Conservation (phyloP, 805 yeast genomes). For the Candida nonsorbophila region DNA sequence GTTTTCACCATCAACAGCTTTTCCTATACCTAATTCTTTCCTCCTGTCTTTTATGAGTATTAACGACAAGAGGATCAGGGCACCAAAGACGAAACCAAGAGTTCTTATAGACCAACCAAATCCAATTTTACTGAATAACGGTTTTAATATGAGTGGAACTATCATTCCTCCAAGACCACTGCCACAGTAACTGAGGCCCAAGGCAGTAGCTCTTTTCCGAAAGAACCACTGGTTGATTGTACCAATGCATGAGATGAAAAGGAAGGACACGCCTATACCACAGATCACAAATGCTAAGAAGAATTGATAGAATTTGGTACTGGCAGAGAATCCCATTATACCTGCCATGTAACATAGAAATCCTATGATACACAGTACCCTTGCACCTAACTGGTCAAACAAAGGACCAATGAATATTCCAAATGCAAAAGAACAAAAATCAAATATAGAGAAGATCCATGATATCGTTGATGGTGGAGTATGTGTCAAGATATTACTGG, state of each 20-base stretch:
- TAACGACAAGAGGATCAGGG: conserved; percentile 7
- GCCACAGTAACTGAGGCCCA: conserved; percentile 18
- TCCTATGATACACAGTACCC: conserved; percentile 11
- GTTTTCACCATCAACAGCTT: conserved; percentile 1
- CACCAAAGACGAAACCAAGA: conserved; percentile 14
- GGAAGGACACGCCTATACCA: conserved; percentile 16
- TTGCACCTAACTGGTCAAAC: conserved; percentile 15
- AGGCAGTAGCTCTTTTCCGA: conserved; percentile 13
- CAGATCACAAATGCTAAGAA: conserved; percentile 12
- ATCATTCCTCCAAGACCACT: conserved; percentile 24
- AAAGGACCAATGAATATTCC: conserved; percentile 16
- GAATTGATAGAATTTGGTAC: conserved; percentile 15
- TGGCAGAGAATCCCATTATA: conserved; percentile 13
- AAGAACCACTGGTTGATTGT: conserved; percentile 16
- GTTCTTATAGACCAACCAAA: conserved; percentile 22
- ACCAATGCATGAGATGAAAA: conserved; percentile 15
- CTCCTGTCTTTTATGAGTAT: conserved; percentile 12
- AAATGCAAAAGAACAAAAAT: conserved; percentile 16
- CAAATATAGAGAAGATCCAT: conserved; percentile 20
- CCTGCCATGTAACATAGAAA: conserved; percentile 11
- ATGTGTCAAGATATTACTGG: conserved; percentile 7
- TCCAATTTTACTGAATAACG: conserved; percentile 17
- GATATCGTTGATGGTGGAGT: conserved; percentile 12
- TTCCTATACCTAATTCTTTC: conserved; percentile 2
- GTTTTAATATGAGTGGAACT: conserved; percentile 16